Percentiles rank a stretch among this genome's conserved stretches.
Conservation (phyloP, 2,329 filamentous ascomycete species). For the Fusarium sp. region DNA sequence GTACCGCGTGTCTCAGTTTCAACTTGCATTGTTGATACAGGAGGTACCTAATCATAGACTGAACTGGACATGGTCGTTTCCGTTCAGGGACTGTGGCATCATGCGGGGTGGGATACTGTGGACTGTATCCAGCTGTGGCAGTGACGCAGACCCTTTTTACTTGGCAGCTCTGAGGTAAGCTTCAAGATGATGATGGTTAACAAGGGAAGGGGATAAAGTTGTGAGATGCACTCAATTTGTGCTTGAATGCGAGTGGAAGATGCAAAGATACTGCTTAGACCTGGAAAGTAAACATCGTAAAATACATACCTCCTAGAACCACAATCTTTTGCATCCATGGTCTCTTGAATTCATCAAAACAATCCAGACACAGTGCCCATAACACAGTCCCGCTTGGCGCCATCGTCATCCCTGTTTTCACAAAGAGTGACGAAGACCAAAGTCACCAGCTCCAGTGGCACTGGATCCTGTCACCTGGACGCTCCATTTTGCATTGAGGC, state of each 20-base stretch:
- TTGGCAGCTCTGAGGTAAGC: conserved; percentile 18
- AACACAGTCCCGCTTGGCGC: conserved; percentile 42
- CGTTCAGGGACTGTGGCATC: conserved; percentile 42
- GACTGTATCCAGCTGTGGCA: conserved; percentile 40
- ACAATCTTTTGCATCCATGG: not conserved
- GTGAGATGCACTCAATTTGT: conserved; percentile 38
- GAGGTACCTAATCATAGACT: conserved; percentile 14
- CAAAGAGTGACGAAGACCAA: conserved; percentile 42
- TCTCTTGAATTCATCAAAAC: conserved; percentile 12
- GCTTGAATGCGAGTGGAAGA: not conserved
- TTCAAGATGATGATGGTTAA: conserved; percentile 9
- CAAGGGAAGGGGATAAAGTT: conserved; percentile 11
- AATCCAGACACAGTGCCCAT: conserved; percentile 39
- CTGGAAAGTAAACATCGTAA: not conserved
- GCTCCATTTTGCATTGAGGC: conserved; percentile 21
- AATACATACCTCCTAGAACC: conserved; percentile 2
- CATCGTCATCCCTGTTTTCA: conserved; percentile 46
- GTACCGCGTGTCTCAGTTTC: conserved; percentile 26
- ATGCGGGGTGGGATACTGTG: conserved; percentile 40
- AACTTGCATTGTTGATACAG: not conserved
- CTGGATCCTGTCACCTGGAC: conserved; percentile 42
- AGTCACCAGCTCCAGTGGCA: conserved; percentile 42
- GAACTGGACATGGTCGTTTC: conserved; percentile 31
- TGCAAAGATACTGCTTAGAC: not conserved
- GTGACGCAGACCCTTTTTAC: conserved; percentile 24